Base-by-base conservation (phyloP, 208 protist species). In the Crithidia expoeki region DNA sequence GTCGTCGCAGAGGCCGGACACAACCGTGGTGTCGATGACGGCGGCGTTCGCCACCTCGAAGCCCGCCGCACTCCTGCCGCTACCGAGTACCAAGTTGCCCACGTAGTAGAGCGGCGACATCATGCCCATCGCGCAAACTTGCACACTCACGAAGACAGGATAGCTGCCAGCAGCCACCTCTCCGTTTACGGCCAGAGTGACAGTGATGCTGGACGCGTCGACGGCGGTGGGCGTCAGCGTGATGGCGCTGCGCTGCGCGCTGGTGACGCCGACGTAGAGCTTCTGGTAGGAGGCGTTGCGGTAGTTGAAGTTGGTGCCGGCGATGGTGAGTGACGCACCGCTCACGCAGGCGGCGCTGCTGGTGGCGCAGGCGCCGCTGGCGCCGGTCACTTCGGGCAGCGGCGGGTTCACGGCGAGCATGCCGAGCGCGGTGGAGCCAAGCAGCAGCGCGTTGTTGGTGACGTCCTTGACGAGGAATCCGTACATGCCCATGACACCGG, bases 401-500 rank as follows among this genome's bases (percentile, higher is more conserved):
- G 69, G 44, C 60, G 73, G 79, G 52, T 73, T 66, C 16, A 76
- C 74, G 44, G 68, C 62, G 36, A 84, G 52, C 46, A 32, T 51
- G 25, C 3, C 14, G 57, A 75, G 71, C 27, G 59, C 28, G 47
- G 36, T 75, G 47, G 72, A 62, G 63, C 66, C 68, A 32, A 63
- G 58, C 63, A 83, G 55, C 46, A 72, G 71, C 17, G 68, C 64
- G 32, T 52, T 36, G 21, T 32, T 74, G 23, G 23, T 57, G 23
- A 19, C 50, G 21, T 81, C 71, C 49, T 69, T 63, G 38, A 81
- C 80, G 5, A 77, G 67, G 42, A 80, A 57, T 47, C 34, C 42
- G 68, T 62, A 81, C 80, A 81, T 81, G 46, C 75, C n/a, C 75
- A 85, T 78, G 28, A 57, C 59, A 44, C 62, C 52, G n/a, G 25